Evolutionary conservation across 1,139 yeast species (phyloP), one percentile per base, ranked within the genome.

Genomic region (Yamadazyma spencermartinsiae): DNA sequence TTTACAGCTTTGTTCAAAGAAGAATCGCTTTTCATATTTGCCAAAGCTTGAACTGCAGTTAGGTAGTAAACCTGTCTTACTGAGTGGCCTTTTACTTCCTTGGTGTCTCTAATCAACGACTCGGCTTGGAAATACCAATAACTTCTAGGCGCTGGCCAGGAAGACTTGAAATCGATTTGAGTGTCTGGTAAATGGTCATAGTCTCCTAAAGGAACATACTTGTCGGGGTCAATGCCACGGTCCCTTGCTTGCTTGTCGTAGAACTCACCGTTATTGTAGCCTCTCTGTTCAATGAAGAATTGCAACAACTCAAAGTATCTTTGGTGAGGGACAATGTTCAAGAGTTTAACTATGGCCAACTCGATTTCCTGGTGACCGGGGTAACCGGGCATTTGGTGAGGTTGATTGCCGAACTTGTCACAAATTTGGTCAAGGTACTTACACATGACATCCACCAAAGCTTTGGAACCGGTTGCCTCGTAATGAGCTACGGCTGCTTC

Each of bases 331-430:
- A 42, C 46, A n/a, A 54, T 37, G 11, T 43, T 41, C 2, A 48
- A 27, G 30, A 54, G 42, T 33, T 52, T 51, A 4, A 49, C 52
- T 9, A 55, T 34, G 8, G 60, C 55, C 13, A 55, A 39, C 38
- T 55, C 60, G 18, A 55, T 46, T 36, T 55, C 60, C 28, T 53
- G 52, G 31, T 55, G 60, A n/a, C 60, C 60, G 6, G 57, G 56
- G 37, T 55, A 55, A 7, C 58, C 58, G 19, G 51, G 55, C 4
- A 43, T 28, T 31, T 51, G 40, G 12, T 36, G 43, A 13, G 45
- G 46, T 11, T 38, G 48, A 3, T 50, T 49, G 2, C 58, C 59
- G 35, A 52, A 51, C 3, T 23, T 34, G 8, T 33, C 26, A 36
- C 40, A 44, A 17, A 54, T 39, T 12, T 39, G 46, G 35, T 55